A percentile compares a stretch with the other conserved stretches of the same genome.
Conservation (phyloP, 2,329 filamentous ascomycete genomes). For the Talaromyces piceae region DNA sequence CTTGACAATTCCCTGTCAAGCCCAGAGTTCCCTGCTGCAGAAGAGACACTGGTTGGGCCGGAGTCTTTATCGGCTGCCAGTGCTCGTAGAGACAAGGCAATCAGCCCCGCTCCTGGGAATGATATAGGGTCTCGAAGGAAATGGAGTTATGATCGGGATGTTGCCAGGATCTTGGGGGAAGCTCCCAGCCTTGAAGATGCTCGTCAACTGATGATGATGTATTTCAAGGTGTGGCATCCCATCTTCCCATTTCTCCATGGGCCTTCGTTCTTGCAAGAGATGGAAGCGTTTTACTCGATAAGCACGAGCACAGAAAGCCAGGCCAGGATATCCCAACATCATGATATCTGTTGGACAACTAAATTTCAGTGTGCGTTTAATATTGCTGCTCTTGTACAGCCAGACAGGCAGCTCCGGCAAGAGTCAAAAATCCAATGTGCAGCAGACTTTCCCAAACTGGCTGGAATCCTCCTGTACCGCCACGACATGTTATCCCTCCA, state of each 20-base stretch:
- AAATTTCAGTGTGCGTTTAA: constrained; percentile 48
- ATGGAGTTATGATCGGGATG: constrained; percentile 24
- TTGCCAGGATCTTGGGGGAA: constrained; percentile 20
- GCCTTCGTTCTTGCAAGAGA: constrained; percentile 40
- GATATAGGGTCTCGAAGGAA: constrained; percentile 11
- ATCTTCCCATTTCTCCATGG: constrained; percentile 48
- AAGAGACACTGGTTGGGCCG: constrained; percentile 23
- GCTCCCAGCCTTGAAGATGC: constrained; percentile 26
- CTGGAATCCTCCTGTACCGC: constrained; percentile 32
- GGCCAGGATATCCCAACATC: constrained; percentile 12
- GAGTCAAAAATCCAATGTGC: constrained; percentile 33
- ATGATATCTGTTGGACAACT: constrained; percentile 24
- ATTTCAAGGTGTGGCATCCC: constrained; percentile 47
- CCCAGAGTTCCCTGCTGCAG: constrained; percentile 22
- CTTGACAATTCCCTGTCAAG: constrained; percentile 13
- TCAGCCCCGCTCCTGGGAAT: constrained; percentile 5
- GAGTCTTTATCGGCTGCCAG: constrained; percentile 16
- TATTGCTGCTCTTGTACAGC: constrained; percentile 33
- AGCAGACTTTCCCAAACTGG: constrained; percentile 30
- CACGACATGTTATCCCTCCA: constrained; percentile 43
- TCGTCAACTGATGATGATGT: constrained; percentile 40
- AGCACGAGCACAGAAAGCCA: background rate
- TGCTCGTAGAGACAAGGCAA: constrained; percentile 5
- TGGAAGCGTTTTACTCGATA: constrained; percentile 37
- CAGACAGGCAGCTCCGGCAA: constrained; percentile 25